A percentile compares a stretch with the other conserved stretches of the same genome.
These are phyloP conservation scores for Amylocarpus encephaloides DNA, from an alignment of 2,329 filamentous ascomycete species.

Conservation along the genomic window DNA sequence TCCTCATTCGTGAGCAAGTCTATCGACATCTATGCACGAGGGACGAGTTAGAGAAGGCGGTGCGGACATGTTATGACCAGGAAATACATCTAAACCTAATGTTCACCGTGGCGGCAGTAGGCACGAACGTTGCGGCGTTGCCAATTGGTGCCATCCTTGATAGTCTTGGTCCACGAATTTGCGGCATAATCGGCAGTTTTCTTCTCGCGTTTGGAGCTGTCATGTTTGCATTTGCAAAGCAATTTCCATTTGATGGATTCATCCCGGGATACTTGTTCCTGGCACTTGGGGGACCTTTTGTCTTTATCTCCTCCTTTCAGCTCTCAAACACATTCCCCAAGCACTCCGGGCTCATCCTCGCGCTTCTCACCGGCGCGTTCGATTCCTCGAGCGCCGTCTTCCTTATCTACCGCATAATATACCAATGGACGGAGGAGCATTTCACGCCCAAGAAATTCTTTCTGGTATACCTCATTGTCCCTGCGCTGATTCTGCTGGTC, in stretches of 20 bases:
- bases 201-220: conserved; percentile 65
- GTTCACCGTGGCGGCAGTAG: conserved; percentile 86
- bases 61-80: conserved; percentile 51
- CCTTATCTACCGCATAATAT: conserved; percentile 65
- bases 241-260: conserved; percentile 66
- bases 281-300: conserved; percentile 71
- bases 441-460: conserved; percentile 67
- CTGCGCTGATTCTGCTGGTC: conserved; percentile 55
- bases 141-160: conserved; percentile 83
- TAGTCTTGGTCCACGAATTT: conserved; percentile 70
- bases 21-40: conserved; percentile 59
- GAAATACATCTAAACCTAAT: conserved; percentile 74
- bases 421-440: conserved; percentile 48
- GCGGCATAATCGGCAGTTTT: conserved; percentile 63
- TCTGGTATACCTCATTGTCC: conserved; percentile 63
- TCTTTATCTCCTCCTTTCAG: conserved; percentile 79
- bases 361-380: conserved; percentile 74
- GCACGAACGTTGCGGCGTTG: conserved; percentile 79
- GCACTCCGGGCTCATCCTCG: conserved; percentile 71
- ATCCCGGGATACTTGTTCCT: conserved; percentile 69
- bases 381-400: conserved; percentile 77
- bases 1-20: conserved; percentile 66
- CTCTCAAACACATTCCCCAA: conserved; percentile 77
- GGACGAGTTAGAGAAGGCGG: conserved; percentile 42
- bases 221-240: conserved; percentile 61